Evolutionary conservation across 768 basidiomycete genomes (phyloP), one percentile per base, ranked within the genome.

Genomic region (Naganishia friedmannii): DNA sequence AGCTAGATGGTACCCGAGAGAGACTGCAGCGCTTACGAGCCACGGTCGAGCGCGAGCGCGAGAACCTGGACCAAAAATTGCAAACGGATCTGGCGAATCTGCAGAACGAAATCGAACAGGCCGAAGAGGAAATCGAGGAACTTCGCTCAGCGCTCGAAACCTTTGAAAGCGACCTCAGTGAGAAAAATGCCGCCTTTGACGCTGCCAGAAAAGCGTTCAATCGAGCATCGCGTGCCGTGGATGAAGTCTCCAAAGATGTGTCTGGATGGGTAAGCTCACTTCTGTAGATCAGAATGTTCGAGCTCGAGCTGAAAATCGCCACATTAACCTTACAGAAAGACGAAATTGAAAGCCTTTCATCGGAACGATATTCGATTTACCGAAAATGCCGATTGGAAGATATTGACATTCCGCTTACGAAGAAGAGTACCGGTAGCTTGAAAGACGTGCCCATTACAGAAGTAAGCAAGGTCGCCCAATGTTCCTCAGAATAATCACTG

Each of bases 361-460:
- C 92, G 55, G 94, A 97, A 76, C 85, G 95, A 28, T 91, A 92
- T 28, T 84, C 88, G 0, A 86, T 91, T 55, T 98, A 97, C 78
- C 87, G 94, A 19, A 91, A 91, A 77, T 97, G 95, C 81, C 87
- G 93, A 72, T 84, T 99, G 53, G 96, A 99, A 72, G 93, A 96
- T 75, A 89, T 97, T 74, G 86, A 86, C 70, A 80, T 99, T 21
- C 93, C 95, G 0, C 83, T 98, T 15, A 74, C 85, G 17, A n/a
- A 63, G 19, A 29, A 13, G 21, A 39, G 57, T 58, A 79, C 85
- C 67, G 96, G 95, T 7, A 86, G 87, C 76, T 82, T 98, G 67
- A 89, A 87, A 79, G 87, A 90, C 74, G 91, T 98, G 1, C 91
- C 95, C 0, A 90, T 98, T 87, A 93, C 97, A 77, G 96, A 97